Evolutionary conservation across 208 protist genomes (phyloP).

Genomic region (Plasmodiophora brassicae): DNA sequence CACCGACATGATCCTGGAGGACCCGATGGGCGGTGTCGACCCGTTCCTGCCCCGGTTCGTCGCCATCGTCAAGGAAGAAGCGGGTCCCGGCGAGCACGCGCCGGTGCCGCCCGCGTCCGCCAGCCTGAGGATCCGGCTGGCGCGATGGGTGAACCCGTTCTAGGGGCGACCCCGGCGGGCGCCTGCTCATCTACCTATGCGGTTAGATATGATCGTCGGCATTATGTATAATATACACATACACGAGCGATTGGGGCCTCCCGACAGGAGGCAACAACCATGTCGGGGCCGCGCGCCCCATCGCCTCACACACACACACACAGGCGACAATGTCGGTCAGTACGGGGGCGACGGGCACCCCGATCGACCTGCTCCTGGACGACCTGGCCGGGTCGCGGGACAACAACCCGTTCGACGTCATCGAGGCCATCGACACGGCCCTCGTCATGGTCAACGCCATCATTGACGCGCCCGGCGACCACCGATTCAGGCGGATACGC

Average conservation of each 20-base stretch:
- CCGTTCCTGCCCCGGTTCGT: neutral
- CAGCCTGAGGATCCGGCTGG: neutral
- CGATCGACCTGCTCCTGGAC: too few relatives aligned
- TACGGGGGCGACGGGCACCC: too few relatives aligned
- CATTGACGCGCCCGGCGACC: neutral
- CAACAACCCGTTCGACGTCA: neutral
- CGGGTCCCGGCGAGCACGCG: neutral
- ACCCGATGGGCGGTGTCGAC: neutral
- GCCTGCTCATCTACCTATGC: too few relatives aligned
- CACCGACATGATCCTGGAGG: constrained; percentile 17
- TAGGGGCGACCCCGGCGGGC: too few relatives aligned
- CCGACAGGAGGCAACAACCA: too few relatives aligned
- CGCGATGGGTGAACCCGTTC: neutral
- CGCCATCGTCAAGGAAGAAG: neutral
- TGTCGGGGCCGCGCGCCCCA: too few relatives aligned
- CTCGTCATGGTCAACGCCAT: neutral
- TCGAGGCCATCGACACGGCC: constrained; percentile 5
- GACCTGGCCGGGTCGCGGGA: too few relatives aligned
- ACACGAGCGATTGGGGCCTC: too few relatives aligned
- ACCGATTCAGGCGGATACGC: neutral
- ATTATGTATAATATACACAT: too few relatives aligned
- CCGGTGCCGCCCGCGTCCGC: neutral
- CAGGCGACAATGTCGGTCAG: too few relatives aligned
- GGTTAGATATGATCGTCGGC: too few relatives aligned
- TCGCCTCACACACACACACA: too few relatives aligned